Base-by-base conservation (phyloP, 2,329 filamentous ascomycete genomes). In the Calycina herbarum region DNA sequence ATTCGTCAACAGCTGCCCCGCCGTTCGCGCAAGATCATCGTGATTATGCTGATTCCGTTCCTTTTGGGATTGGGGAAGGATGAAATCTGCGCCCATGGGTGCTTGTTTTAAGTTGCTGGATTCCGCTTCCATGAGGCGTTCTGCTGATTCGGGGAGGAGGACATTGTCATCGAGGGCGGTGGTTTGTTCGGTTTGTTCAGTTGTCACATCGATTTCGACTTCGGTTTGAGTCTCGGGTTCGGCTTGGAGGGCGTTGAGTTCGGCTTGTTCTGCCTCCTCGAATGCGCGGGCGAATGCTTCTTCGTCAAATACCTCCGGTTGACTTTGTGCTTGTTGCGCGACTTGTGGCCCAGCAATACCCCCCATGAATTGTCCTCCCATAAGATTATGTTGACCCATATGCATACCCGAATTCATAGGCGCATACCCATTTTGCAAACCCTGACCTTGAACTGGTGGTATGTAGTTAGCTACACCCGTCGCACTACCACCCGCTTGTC, bases 11-110 rank as follows among this genome's bases (percentile, higher is more conserved):
- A 96, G 81, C 66, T 89, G 82, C 17, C 86, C 87, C 5, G 92
- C 92, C 1, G 91, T 93, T 51, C 82, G 82, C 24, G 90, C 88
- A 33, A 95, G 83, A 57, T 90, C 91, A 68, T 92, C 86, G 29
- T 72, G 69, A 58, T 73, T 68, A 69, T 77, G 73, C 45, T 70
- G 75, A 64, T 75, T 56, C 77, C 75, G 24, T 77, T 74, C 35
- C 73, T 73, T 45, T 68, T 61, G 48, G 62, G 66, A 33, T 61
- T 61, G 59, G 33, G 70, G 64, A 15, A 73, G 68, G 57, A 78
- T 75, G 3, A 69, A 70, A 64, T 79, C 77, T 57, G 76, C 73
- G 17, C 76, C 77, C 13, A 78, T 71, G 4, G 69, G 72, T 63
- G 42, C 20, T 5, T 13, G 45, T 3, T 33, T 61, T 17, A 33